These are phyloP conservation scores for Stephania japonica DNA, from an alignment of 164 flowering plant genomes.

Conservation along the genomic window DNA sequence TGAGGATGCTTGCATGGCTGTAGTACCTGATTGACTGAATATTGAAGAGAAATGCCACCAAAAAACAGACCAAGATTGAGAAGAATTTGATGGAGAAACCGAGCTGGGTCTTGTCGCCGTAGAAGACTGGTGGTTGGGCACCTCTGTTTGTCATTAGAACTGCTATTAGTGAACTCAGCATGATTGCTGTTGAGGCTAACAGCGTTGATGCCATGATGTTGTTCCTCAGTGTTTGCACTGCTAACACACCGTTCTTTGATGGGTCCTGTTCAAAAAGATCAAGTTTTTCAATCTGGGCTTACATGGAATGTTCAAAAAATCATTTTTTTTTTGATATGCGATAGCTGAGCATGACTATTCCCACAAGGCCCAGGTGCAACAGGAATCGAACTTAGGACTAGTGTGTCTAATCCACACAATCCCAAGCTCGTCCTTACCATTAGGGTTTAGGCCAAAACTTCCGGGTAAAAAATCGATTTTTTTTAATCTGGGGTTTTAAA, in stretches of 20 bases:
- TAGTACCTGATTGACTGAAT: conserved; percentile 85
- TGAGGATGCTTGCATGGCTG: conserved; percentile 81
- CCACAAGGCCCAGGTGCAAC: too few relatives aligned
- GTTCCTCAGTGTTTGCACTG: conserved; percentile 81
- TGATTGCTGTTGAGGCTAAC: conserved; percentile 73
- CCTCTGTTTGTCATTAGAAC: conserved; percentile 44
- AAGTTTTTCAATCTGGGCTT: too few relatives aligned
- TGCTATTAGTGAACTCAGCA: conserved; percentile 72
- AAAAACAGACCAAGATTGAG: conserved; percentile 57
- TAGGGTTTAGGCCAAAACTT: too few relatives aligned
- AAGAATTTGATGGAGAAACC: conserved; percentile 64
- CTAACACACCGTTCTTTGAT: conserved; percentile 64
- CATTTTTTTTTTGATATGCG: too few relatives aligned
- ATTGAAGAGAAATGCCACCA: conserved; percentile 62
- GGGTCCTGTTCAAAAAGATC: conserved; percentile 35
- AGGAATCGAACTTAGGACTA: too few relatives aligned
- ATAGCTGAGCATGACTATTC: too few relatives aligned
- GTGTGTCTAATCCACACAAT: too few relatives aligned
- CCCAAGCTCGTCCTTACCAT: too few relatives aligned
- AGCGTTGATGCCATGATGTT: conserved; percentile 95
- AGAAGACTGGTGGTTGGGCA: conserved; percentile 12
- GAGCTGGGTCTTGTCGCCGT: conserved; percentile 47
- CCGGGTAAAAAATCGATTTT: too few relatives aligned
- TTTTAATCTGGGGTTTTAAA: too few relatives aligned
- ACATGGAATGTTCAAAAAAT: too few relatives aligned